A percentile compares a stretch with the other conserved stretches of the same genome.
Conservation (phyloP, 345 rosid genomes). For the Jatropha curcas region DNA sequence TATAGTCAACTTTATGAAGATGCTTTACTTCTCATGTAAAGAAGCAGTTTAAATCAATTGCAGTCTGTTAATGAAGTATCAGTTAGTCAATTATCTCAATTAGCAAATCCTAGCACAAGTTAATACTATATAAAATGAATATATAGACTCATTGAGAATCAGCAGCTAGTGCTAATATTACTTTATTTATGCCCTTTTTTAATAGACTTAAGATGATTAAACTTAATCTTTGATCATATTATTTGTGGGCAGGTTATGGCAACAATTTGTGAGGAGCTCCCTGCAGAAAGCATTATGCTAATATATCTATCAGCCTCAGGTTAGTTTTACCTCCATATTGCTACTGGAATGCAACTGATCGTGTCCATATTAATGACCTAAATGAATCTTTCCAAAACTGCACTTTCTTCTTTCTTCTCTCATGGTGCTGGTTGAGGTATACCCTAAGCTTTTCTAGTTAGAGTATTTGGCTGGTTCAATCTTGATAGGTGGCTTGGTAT, state of each 20-base stretch:
- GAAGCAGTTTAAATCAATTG: background rate
- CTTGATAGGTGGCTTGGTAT: no score
- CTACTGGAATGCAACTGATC: slow-evolving; percentile 16
- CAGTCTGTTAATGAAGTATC: background rate
- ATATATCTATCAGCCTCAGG: slow-evolving; percentile 88
- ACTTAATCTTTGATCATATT: slow-evolving; percentile 17
- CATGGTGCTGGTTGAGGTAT: no score
- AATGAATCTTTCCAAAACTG: no score
- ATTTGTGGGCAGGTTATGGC: slow-evolving; percentile 71
- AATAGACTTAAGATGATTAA: background rate
- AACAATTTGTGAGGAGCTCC: slow-evolving; percentile 84
- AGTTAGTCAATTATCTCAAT: slow-evolving; percentile 8
- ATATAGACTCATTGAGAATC: background rate
- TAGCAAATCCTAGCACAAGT: background rate
- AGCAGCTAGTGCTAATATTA: background rate
- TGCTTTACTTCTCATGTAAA: slow-evolving; percentile 6
- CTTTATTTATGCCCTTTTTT: background rate
- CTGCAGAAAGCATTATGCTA: slow-evolving; percentile 74
- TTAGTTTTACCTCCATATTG: slow-evolving; percentile 34
- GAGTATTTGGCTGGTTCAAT: no score
- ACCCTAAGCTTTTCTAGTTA: no score
- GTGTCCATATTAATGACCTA: slow-evolving; percentile 11
- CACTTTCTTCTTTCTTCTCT: no score
- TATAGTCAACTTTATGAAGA: slow-evolving; percentile 4
- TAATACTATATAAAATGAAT: background rate